A percentile compares a stretch with the other conserved stretches of the same genome.
Evolutionary conservation across 1,284 basidiomycete genomes (phyloP).

Genomic region (Grifola frondosa): DNA sequence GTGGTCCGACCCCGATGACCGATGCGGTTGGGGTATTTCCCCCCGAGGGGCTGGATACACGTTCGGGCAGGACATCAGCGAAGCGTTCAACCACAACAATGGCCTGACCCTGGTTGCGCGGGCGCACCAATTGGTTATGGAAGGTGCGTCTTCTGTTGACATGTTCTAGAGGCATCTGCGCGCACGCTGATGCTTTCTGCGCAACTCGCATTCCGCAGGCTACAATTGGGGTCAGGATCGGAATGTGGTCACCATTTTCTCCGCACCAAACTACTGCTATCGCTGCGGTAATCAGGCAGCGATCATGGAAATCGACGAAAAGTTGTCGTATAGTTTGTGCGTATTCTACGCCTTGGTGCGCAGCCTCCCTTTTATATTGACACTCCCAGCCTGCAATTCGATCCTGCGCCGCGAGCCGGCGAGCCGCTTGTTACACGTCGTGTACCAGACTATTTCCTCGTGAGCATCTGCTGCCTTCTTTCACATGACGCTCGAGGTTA

Average conservation of each 20-base stretch:
- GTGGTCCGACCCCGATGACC: slow-evolving; percentile 99
- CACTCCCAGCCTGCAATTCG: slow-evolving; percentile 90
- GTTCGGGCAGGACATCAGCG: slow-evolving; percentile 98
- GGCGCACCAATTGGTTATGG: slow-evolving; percentile 98
- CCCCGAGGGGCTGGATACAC: slow-evolving; percentile 99
- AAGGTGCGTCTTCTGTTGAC: slow-evolving; percentile 58
- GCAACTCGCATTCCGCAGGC: slow-evolving; percentile 40
- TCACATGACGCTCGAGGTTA: slow-evolving; percentile 2
- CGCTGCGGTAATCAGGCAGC: slow-evolving; percentile 99
- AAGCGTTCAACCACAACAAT: slow-evolving; percentile 99
- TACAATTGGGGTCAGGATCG: slow-evolving; percentile 99
- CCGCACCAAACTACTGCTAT: slow-evolving; percentile 99
- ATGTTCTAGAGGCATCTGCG: too few relatives aligned
- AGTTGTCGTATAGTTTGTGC: slow-evolving; percentile 91
- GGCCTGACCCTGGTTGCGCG: slow-evolving; percentile 94
- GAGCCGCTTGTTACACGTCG: slow-evolving; percentile 97
- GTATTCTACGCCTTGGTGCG: slow-evolving; percentile 30
- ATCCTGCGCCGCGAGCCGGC: slow-evolving; percentile 96
- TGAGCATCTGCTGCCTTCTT: slow-evolving; percentile 36
- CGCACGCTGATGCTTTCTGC: slow-evolving; percentile 6
- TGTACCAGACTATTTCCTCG: slow-evolving; percentile 97
- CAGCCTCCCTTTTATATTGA: slow-evolving; percentile 7
- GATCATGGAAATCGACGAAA: slow-evolving; percentile 99
- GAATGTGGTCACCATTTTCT: slow-evolving; percentile 99
- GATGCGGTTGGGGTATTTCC: slow-evolving; percentile 99